A percentile compares a stretch with the other conserved stretches of the same genome.
Conservation (phyloP, 441 rosid species). For the Francoa sonchifolia region DNA sequence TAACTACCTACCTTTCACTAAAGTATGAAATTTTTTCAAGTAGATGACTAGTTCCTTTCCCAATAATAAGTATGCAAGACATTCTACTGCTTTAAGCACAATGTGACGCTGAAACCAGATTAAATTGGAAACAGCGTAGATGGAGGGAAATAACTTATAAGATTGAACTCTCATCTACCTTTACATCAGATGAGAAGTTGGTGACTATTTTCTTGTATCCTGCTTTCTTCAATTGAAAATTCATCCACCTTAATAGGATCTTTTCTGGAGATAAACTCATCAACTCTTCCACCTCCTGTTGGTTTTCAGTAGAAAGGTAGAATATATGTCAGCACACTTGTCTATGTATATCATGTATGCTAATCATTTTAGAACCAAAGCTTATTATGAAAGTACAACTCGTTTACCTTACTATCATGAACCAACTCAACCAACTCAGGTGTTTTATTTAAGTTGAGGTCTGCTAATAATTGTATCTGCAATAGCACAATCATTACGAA, state of each 20-base stretch:
- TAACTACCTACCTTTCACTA: no score
- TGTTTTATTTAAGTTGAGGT: constrained; percentile 89
- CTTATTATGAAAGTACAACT: background rate
- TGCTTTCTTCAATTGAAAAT: constrained; percentile 87
- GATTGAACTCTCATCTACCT: constrained; percentile 60
- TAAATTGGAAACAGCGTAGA: no score
- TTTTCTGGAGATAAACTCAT: constrained; percentile 86
- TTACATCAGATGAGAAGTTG: constrained; percentile 88
- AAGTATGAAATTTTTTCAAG: no score
- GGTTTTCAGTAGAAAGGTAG: constrained; percentile 3
- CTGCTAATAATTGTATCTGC: constrained; percentile 95
- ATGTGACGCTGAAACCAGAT: no score
- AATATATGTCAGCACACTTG: background rate
- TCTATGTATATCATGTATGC: no score
- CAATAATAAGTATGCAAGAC: no score
- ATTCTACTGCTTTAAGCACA: no score
- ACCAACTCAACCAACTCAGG: constrained; percentile 87
- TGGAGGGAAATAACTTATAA: no score
- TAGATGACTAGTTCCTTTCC: no score
- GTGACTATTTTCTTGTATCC: constrained; percentile 82
- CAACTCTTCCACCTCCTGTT: constrained; percentile 96
- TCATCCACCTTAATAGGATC: constrained; percentile 95
- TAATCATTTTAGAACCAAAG: no score
- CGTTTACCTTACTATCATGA: constrained; percentile 62
- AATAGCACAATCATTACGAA: constrained; percentile 14